Base-by-base conservation (phyloP, 495 filamentous ascomycete genomes). In the Penicillium antarcticum region DNA sequence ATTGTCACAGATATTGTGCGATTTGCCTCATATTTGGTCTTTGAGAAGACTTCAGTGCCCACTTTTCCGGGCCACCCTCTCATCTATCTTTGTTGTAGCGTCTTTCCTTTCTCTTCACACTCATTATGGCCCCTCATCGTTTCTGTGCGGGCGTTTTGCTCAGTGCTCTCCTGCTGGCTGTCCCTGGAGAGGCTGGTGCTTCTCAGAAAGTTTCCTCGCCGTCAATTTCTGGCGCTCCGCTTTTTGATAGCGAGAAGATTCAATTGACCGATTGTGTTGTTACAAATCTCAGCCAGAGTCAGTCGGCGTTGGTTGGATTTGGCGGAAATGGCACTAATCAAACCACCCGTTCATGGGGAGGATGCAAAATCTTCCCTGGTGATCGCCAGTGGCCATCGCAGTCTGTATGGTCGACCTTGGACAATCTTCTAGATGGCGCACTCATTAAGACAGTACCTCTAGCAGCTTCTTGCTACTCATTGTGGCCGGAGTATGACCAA, bases 371-470 rank as follows among this genome's bases (percentile, higher is more conserved):
- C 26, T 74, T 77, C 45, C 81, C 81, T 1, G 80, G 79, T 14
- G 70, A 76, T 29, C 31, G 26, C 2, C 35, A 45, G 4, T 83
- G 78, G 80, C 80, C 80, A 0, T 59, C 62, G 3, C 17, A 53
- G 2, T 42, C 56, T 5, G 60, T 63, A 12, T 80, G 76, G 72
- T 54, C 61, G 5, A 51, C 71, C 8, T 73, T 84, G 35, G 70
- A 81, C 54, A 43, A 66, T 4, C 57, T 76, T 5, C 60, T 77
- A 9, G 78, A 71, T n/a, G 78, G 75, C 32, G 69, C 73, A 1
- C 66, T 85, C n/a, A 80, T 78, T 48, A 71, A 80, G 51, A 80
- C 76, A 1, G 75, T 77, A 14, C 81, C 81, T 11, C 63, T 79
- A 18, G 81, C 76, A 5, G 75, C 79, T 6, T 65, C 77, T 5